Conservation (phyloP, 768 basidiomycete species). For the Fistulinella prunicolor region DNA sequence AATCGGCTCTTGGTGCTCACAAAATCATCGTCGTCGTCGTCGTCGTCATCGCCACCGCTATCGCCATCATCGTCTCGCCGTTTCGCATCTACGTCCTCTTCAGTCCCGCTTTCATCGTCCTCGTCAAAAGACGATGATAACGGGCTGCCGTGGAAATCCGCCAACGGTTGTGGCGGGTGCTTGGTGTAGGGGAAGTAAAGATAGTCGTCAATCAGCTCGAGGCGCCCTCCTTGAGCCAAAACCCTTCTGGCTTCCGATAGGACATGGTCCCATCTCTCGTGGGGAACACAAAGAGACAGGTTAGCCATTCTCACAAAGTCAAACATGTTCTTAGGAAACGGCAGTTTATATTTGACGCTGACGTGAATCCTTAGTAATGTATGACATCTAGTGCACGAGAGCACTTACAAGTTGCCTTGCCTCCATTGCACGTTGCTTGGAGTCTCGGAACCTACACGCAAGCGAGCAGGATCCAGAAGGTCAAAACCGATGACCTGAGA, state of each 20-base stretch:
- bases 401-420: slow-evolving; percentile 66
- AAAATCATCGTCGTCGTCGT: slow-evolving; percentile 32
- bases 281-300: slow-evolving; percentile 58
- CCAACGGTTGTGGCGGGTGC: slow-evolving; percentile 17
- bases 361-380: slow-evolving; percentile 13
- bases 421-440: slow-evolving; percentile 47
- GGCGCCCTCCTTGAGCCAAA: slow-evolving; percentile 53
- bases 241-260: slow-evolving; percentile 62
- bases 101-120: slow-evolving; percentile 14
- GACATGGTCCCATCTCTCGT: slow-evolving; percentile 56
- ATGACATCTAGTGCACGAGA: background rate
- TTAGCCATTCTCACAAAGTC: slow-evolving; percentile 76
- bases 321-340: slow-evolving; percentile 61
- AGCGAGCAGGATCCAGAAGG: slow-evolving; percentile 40
- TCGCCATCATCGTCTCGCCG: slow-evolving; percentile 1
- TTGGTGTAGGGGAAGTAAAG: slow-evolving; percentile 58
- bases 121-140: slow-evolving; percentile 22
- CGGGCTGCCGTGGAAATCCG: slow-evolving; percentile 1
- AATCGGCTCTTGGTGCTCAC: slow-evolving; percentile 31
- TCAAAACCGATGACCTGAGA: slow-evolving; percentile 66
- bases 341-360: slow-evolving; percentile 55
- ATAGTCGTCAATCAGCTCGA: slow-evolving; percentile 76
- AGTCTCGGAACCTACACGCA: slow-evolving; percentile 36
- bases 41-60: slow-evolving; percentile 18
- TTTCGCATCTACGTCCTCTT: slow-evolving; percentile 21